Evolutionary conservation across 1,284 basidiomycete genomes (phyloP), one percentile per base, ranked within the genome.

Genomic region (Malassezia caprae): DNA sequence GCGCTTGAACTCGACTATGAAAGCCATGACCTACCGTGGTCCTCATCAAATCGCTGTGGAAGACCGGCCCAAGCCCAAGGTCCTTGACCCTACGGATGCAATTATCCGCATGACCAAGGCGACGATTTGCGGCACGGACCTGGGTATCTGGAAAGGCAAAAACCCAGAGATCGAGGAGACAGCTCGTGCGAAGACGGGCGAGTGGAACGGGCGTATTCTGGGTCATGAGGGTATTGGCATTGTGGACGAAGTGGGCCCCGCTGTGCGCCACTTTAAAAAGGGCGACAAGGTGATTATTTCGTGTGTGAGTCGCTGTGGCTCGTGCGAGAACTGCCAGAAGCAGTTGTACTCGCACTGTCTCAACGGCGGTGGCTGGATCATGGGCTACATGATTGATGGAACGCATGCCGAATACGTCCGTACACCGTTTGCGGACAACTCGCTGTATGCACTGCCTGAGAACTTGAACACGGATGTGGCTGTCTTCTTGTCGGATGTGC

Each of bases 181-280:
- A 15, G 41, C 23, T 13, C 41, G 24, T n/a, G 24, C 23, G 2
- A 27, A 43, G 41, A 43, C 41, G 10, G 41, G 41, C 13, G 15
- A n/a, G 12, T 43, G 41, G 41, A 43, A 43, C n/a, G 41, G 41
- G 8, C 41, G 41, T 7, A 43, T 43, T 43, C n/a, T 31, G 28
- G 67, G 67, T 37, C 67, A 69, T 60, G 67, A 69, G 47, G 65
- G 65, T 30, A 64, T 68, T 24, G 66, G 68, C 32, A 45, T 70
- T 56, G 63, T 70, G 42, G 59, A 62, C 23, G 53, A 60, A 13
- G 61, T 69, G 34, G 67, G 67, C 7, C 19, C 58, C 12, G 48
- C 56, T 0, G 66, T 68, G 21, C 58, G 44, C 23, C 32, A 58
- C 55, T 62, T 69, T 56, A 65, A 65, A 40, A 56, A 50, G 45